Evolutionary conservation across 805 yeast species (phyloP), one percentile per base, ranked within the genome.

Genomic region (Cyberlindnera amylophila): DNA sequence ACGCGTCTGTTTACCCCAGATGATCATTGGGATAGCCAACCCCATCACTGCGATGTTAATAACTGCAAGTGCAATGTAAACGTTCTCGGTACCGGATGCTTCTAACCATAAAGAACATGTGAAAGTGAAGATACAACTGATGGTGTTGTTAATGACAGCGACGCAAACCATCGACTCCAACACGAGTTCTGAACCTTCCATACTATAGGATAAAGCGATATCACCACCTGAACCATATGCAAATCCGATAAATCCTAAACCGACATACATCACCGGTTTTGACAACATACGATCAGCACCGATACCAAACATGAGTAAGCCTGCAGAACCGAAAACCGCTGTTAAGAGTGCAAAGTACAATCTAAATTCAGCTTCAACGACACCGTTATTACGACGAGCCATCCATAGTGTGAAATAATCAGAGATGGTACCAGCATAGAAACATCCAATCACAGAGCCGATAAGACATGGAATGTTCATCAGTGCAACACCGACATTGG

Each of bases 221-320:
- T 82, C 88, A 56, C 86, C 86, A 12, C 82, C 74, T 39, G 82
- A 75, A 55, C 86, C 86, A 66, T 79, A 81, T 1, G 85, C 81
- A 46, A 80, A 77, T 0, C 86, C 86, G 46, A 81, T 72, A 51
- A 81, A 73, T 1, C 80, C 86, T 31, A 81, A 62, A 0, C 84
- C 85, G 21, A 77, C 69, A 53, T 80, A 81, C 27, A 76, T 72
- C 16, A 72, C 68, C 38, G 68, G 71, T 77, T 81, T 75, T 33
- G 68, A 62, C 68, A 79, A 68, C n/a, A 57, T 57, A 36, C 71
- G 68, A 34, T 72, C 82, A 9, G 86, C 75, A 28, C 86, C 86
- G 32, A 79, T 72, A 33, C 84, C 86, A 63, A 81, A 81, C 65
- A 80, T 66, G 44, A 81, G 63, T 39, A 80, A 59, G n/a, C 85